phyloP scores from a whole-genome alignment of 148 eudicot species.

The Suaeda aralocaspica region DNA sequence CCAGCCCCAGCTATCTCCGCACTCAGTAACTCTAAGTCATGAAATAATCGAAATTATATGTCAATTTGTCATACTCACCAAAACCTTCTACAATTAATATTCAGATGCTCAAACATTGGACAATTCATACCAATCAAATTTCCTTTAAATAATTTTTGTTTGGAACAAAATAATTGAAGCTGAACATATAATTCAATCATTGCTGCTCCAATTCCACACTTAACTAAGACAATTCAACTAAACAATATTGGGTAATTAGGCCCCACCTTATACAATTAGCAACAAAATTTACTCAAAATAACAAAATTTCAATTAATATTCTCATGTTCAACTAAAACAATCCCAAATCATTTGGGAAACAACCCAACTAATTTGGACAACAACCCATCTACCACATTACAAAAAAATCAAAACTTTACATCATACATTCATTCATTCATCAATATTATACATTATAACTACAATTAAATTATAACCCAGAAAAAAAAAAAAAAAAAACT shows the following conservation, averaged over 20 bases:
- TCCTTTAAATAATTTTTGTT: not conserved
- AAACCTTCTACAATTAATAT: not conserved
- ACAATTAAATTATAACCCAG: no score
- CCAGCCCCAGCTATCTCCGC: no score
- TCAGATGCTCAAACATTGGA: not conserved
- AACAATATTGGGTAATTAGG: not conserved
- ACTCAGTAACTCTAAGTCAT: no score
- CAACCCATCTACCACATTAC: not conserved
- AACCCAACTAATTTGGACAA: not conserved
- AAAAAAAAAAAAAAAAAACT: constrained; percentile 1
- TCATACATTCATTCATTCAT: not conserved
- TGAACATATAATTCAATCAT: not conserved
- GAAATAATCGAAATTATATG: no score
- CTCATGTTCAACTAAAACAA: not conserved
- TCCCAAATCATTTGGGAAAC: not conserved
- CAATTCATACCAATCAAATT: not conserved
- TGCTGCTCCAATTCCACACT: not conserved
- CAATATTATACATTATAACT: constrained; percentile 7
- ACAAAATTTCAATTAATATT: no score
- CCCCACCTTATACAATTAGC: no score
- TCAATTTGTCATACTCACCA: no score
- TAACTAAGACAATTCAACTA: not conserved
- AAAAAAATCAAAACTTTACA: constrained; percentile 2
- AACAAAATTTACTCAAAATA: no score
- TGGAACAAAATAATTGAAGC: not conserved